Base-by-base conservation (phyloP, 176 grass and related monocot species). In the Calamus simplicifolius region DNA sequence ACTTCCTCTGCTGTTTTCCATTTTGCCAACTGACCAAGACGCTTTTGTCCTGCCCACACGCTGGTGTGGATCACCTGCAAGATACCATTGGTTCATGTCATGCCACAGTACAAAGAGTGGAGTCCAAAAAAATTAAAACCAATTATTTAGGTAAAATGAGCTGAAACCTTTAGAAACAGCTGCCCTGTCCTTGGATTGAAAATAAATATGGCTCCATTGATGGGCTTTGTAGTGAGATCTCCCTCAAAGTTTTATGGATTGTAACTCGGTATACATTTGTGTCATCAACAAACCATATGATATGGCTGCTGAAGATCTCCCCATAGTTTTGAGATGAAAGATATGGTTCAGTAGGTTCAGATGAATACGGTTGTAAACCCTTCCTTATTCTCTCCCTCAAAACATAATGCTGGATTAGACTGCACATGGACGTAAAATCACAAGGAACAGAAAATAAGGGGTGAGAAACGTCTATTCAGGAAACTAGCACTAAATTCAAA, bases 1-100 rank as follows among this genome's bases (percentile, higher is more conserved):
- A 97, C 92, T 62, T 97, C 92, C 63, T 97, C 92, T n/a, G 92
- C 92, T 27, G 92, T 97, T 84, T 97, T 97, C 92, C 92, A 97
- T 75, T 97, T 97, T 31, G 92, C 92, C 75, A 97, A 65, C 55
- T 97, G 92, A 1, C 92, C 87, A 23, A 97, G 92, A 80, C 92
- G 87, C 69, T 97, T 97, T 64, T 97, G 92, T 70, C 92, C 92
- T 2, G 92, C 92, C 92, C 92, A 97, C 18, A 97, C 87, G 78
- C 87, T 97, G 48, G 92, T 97, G 68, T 97, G 92, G 72, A 97
- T 97, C 60, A 97, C 87, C 87, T 96, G 83, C 61, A 80, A 10
- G 52, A 63, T 53, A 63, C 18, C 6, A 68, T 52, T 2, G 25
- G 28, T 17, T 16, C n/a, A 7, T 62, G 16, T 23, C 16, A 17